Evolutionary conservation across 169 alveolate genomes (phyloP), one percentile per base, ranked within the genome.

Genomic region (Plasmodium falciparum): DNA sequence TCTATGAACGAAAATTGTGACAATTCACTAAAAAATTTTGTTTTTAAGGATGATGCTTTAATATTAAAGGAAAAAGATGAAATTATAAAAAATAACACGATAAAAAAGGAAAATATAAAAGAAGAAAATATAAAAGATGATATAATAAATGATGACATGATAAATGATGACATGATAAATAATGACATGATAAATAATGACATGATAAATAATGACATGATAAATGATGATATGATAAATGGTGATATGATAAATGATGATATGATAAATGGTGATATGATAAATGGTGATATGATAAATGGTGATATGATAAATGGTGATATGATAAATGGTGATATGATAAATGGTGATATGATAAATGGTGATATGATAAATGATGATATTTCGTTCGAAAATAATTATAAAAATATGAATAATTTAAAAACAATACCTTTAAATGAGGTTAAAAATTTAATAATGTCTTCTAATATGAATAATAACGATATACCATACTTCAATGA

Each of bases 351-450:
- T 2, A 24, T 24, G 1, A 24, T 24, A 24, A 24, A 24, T 0
- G 2, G 17, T n/a, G 29, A 74, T 22, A 26, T 8, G 29, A 73
- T 26, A 15, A 3, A 39, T 0, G n/a, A 52, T 54, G 13, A 15
- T 33, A 33, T 5, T 33, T 33, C 45, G 4, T 33, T 33, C 0
- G 45, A 33, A 33, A 33, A 33, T 24, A 20, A 20, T 33, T 17
- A 12, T 11, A 45, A 39, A 2, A 74, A 17, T 47, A 43, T 29
- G 33, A 61, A 47, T 17, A 24, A 22, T 5, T 74, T 20, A 3
- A 45, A 70, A 43, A 78, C 78, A 6, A 49, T 58, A 9, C 78
- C 89, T 7, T 39, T 66, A 39, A 63, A 45, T 22, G 89, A 78
- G 2, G 63, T 52, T 6, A 56, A 78, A 17, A 15, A 43, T 70